Base-by-base conservation (phyloP, 1,284 basidiomycete genomes). In the Porphyrellus sp. region DNA sequence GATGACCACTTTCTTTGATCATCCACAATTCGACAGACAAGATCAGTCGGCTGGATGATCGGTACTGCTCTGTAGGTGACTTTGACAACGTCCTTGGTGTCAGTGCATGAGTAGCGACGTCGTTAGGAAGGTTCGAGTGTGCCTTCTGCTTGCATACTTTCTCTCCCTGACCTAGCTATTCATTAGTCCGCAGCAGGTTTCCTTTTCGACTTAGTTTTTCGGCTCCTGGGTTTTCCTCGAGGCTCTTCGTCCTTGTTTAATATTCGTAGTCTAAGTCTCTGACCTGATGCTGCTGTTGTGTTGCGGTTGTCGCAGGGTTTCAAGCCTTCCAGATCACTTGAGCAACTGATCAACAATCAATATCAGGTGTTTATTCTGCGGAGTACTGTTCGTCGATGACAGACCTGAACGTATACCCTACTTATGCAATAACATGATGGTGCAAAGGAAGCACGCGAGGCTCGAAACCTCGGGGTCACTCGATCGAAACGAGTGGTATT, bases 281-380 rank as follows among this genome's bases (percentile, higher is more conserved):
- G n/a, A 21, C 9, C 25, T 11, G n/a, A 28, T 27, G 40, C 40
- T 7, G 44, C 40, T 13, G 35, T 60, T 21, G 2, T 49, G 13
- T 20, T 46, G 13, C 52, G 15, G 7, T 28, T 61, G n/a, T 42
- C 43, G 13, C 33, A 38, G 18, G 59, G 59, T 16, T 23, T 12
- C 16, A 51, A 59, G 7, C 59, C 59, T 9, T 13, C 12, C 12
- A 31, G 59, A 15, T 56, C 59, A 7, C 9, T 15, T 4, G 8
- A 8, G 0, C 50, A 7, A 21, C 16, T 37, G 15, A 61, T 59
- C 20, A 49, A 50, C 8, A 49, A 59, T 27, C 23, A 3, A 0
- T 44, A 59, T n/a, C 59, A 52, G 56, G 16, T 13, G 7, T 6
- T 61, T 9, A 48, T 60, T n/a, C 18, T 52, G 20, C n/a, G 8